Conservation (phyloP, 139 green algal species). For the Micractinium sp. region DNA sequence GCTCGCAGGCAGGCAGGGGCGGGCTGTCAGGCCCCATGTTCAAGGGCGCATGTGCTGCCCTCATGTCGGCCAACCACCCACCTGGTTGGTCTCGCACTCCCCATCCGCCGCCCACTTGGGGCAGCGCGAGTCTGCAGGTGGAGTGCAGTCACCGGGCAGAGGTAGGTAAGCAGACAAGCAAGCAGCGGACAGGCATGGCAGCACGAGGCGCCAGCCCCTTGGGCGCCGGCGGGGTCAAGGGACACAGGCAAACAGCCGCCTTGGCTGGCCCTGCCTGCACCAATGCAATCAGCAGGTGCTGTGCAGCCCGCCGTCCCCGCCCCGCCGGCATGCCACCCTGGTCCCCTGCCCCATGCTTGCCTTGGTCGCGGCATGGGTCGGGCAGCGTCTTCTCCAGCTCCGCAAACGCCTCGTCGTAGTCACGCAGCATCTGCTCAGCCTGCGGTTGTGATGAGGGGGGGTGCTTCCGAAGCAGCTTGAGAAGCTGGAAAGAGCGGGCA, state of each 20-base stretch:
- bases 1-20: too few relatives aligned
- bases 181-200: background rate
- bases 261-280: too few relatives aligned
- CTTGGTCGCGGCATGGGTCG: constrained; percentile 38
- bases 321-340: background rate
- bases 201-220: too few relatives aligned
- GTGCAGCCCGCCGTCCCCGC: background rate
- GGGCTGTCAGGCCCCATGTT: too few relatives aligned
- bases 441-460: background rate
- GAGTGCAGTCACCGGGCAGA: too few relatives aligned
- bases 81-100: constrained; percentile 32
- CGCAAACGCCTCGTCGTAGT: constrained; percentile 27
- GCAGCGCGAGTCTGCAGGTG: constrained; percentile 4
- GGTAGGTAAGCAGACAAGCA: background rate
- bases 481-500: background rate
- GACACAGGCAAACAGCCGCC: background rate
- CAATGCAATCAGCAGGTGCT: too few relatives aligned
- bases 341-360: background rate
- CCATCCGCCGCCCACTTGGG: background rate
- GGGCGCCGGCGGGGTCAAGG: too few relatives aligned
- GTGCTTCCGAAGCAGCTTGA: background rate
- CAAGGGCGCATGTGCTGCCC: background rate
- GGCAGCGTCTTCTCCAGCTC: constrained; percentile 14
- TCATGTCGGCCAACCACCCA: background rate
- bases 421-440: constrained; percentile 16